Conservation (phyloP, 2,329 filamentous ascomycete species). For the Talaromyces piceae region DNA sequence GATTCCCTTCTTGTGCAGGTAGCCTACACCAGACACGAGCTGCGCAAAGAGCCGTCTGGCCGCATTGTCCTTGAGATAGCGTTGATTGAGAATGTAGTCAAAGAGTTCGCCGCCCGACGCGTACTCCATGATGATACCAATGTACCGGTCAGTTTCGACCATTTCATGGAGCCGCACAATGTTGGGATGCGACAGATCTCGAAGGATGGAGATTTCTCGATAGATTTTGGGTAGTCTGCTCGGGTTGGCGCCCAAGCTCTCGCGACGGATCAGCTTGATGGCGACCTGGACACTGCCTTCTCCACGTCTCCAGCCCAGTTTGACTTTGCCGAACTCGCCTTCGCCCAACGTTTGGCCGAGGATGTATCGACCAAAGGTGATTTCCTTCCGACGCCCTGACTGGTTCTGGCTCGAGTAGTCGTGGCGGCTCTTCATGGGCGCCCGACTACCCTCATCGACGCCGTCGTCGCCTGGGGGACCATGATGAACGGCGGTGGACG, state of each 20-base stretch:
- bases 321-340: conserved; percentile 98
- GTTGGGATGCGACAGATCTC: conserved; percentile 84
- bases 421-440: conserved; percentile 41
- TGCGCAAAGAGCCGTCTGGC: conserved; percentile 90
- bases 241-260: conserved; percentile 80
- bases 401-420: conserved; percentile 48
- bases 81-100: conserved; percentile 94
- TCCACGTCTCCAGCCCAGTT: conserved; percentile 96
- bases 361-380: conserved; percentile 91
- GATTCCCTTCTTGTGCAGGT: conserved; percentile 97
- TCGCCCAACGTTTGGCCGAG: conserved; percentile 93
- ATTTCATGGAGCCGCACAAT: conserved; percentile 97
- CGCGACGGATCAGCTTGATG: conserved; percentile 93
- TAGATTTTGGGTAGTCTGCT: conserved; percentile 92
- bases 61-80: conserved; percentile 89
- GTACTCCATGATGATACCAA: conserved; percentile 97
- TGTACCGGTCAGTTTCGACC: conserved; percentile 94
- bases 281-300: conserved; percentile 91
- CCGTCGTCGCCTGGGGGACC: conserved; percentile 45
- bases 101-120: conserved; percentile 96
- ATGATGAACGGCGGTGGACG: conserved; percentile 42
- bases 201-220: conserved; percentile 87
- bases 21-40: conserved; percentile 90
- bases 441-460: conserved; percentile 37
- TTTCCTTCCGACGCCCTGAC: conserved; percentile 57